Evolutionary conservation across 495 filamentous ascomycete genomes (phyloP), one percentile per base, ranked within the genome.

Genomic region (Evansstolkia leycettana): DNA sequence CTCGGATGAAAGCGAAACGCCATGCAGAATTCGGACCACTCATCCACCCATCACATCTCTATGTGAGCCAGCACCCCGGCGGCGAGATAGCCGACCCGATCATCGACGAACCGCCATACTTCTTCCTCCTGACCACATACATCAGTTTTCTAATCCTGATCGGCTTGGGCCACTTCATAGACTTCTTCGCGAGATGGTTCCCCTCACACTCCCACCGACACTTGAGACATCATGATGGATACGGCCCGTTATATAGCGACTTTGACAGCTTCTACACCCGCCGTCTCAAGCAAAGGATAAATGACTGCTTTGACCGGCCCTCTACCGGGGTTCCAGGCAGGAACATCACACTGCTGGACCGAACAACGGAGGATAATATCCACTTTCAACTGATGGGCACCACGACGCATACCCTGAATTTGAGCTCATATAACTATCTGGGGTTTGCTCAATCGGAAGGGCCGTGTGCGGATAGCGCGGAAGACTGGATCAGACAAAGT

Each of bases 391-490:
- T 80, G 45, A 82, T 73, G 14, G 85, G 86, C 26, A 84, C 80
- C 16, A 72, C 68, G 25, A 92, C 85, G 3, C 78, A 90, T 53
- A 92, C 86, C 0, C 61, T 94, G 28, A 94, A 94, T 52, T 76
- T 94, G 73, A 87, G 82, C 58, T 94, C 86, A 2, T 93, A 94
- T 64, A 94, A 93, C 50, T 94, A 93, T 50, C 78, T 94, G 5
- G 86, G 85, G 11, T 94, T 93, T 54, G 86, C 86, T 38, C 86
- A 94, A 54, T 90, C 86, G 6, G 83, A 89, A 43, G 86, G 86
- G 9, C 84, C 84, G 28, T 93, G 84, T 52, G 84, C 85, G 23
- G 86, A 93, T 59, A 77, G 76, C 23, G 82, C 86, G 11, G 86
- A 93, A 64, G 78, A 83, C 24, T 67, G 65, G 31, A 74, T 86